These are phyloP conservation scores for Paecilomyces variotii DNA, from an alignment of 2,329 filamentous ascomycete genomes.

Conservation along the genomic window DNA sequence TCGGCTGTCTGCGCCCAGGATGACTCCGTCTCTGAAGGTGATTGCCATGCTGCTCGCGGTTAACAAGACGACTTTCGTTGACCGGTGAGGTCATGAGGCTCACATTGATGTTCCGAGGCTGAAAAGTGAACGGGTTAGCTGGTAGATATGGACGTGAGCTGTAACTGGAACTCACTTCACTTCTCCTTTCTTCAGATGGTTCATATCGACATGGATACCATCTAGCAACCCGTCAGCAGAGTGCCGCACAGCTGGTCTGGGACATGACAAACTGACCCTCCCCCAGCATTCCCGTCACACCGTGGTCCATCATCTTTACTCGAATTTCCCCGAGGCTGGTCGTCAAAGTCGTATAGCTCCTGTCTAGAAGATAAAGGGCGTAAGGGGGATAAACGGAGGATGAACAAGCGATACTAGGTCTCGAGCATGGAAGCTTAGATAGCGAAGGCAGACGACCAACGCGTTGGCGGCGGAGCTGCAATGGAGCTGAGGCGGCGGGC, in stretches of 20 bases:
- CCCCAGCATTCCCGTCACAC: constrained; percentile 35
- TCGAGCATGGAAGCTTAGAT: constrained; percentile 2
- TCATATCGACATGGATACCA: constrained; percentile 99
- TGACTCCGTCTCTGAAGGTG: constrained; percentile 97
- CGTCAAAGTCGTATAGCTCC: background rate
- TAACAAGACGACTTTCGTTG: constrained; percentile 10
- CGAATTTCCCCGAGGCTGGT: background rate
- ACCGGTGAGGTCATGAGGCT: constrained; percentile 27
- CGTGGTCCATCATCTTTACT: constrained; percentile 33
- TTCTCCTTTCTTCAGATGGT: constrained; percentile 95
- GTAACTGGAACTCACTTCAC: constrained; percentile 67
- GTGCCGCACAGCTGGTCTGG: constrained; percentile 2
- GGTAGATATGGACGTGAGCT: constrained; percentile 7
- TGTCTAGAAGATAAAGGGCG: background rate
- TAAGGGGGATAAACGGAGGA: background rate
- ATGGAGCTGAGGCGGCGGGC: background rate
- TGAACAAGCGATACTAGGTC: background rate
- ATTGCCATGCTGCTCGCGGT: constrained; percentile 73
- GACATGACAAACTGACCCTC: constrained; percentile 26
- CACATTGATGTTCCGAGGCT: constrained; percentile 97
- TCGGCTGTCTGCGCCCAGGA: constrained; percentile 90
- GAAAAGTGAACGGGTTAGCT: constrained; percentile 22
- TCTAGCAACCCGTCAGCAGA: constrained; percentile 48
- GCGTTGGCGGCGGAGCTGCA: constrained; percentile 1
- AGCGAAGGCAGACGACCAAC: constrained; percentile 7